These are phyloP conservation scores for Fusarium ambrosium DNA, from an alignment of 2,329 filamentous ascomycete species.

Conservation along the genomic window DNA sequence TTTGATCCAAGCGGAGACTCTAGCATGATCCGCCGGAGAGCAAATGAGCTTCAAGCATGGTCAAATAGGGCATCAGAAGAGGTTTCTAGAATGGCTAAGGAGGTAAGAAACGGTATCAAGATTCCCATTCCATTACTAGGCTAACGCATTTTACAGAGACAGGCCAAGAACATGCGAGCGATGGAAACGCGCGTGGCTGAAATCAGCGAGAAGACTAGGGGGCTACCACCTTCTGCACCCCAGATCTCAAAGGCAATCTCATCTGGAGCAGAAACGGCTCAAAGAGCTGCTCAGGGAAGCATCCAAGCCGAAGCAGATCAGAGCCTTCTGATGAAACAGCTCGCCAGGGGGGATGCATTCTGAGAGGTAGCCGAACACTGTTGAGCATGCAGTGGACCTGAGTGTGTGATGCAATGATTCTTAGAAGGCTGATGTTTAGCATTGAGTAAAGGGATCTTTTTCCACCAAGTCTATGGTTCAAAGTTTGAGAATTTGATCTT, in stretches of 20 bases:
- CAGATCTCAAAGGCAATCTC: background rate
- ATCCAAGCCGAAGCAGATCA: background rate
- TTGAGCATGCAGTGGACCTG: background rate
- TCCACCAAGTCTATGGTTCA: background rate
- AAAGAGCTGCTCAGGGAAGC: background rate
- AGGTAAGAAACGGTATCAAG: background rate
- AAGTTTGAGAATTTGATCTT: background rate
- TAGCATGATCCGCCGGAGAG: background rate
- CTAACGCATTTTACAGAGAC: background rate
- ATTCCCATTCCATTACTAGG: background rate
- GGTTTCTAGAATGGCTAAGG: background rate
- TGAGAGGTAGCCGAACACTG: background rate
- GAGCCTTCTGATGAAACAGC: background rate
- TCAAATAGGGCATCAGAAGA: background rate
- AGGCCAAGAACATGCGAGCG: background rate
- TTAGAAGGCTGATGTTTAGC: background rate
- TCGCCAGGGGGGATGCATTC: background rate
- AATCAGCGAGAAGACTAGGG: background rate
- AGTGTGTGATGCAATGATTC: background rate
- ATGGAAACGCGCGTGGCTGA: background rate
- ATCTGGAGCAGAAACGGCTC: background rate
- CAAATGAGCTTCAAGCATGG: background rate
- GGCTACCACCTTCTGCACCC: background rate
- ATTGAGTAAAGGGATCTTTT: background rate
- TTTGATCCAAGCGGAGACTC: background rate